These are phyloP conservation scores for Beauveria brongniartii DNA, from an alignment of 2,329 filamentous ascomycete genomes.

Conservation along the genomic window DNA sequence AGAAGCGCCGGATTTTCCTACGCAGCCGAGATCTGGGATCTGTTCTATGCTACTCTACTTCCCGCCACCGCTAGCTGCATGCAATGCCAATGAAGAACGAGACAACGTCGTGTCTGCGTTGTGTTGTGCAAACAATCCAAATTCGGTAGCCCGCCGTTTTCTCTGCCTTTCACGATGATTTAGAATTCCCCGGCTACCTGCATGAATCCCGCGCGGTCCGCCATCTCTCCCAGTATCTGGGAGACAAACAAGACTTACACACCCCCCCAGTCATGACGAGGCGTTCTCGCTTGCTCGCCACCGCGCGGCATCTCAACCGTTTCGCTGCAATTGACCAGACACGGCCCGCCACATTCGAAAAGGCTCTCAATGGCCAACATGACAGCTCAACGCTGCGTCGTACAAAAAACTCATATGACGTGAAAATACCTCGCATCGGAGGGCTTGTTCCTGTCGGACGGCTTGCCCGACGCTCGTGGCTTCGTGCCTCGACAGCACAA, in stretches of 20 bases:
- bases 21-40: conserved; percentile 10
- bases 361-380: too few species aligned
- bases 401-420: not conserved
- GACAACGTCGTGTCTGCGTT: not conserved
- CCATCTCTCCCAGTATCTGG: too few species aligned
- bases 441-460: not conserved
- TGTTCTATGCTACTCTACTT: not conserved
- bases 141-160: not conserved
- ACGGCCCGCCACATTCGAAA: not conserved
- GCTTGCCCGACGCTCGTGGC: not conserved
- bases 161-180: not conserved
- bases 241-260: too few species aligned
- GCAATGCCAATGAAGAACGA: not conserved
- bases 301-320: too few species aligned
- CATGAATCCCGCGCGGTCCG: too few species aligned
- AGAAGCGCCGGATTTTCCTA: conserved; percentile 6
- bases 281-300: too few species aligned
- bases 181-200: too few species aligned
- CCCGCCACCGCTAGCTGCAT: conserved; percentile 5
- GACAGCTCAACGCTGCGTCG: not conserved
- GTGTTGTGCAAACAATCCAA: not conserved
- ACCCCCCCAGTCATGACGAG: not conserved
- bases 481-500: not conserved
- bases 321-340: too few species aligned
- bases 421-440: not conserved